Conservation (phyloP, 495 filamentous ascomycete genomes). For the Geopyxis carbonaria region DNA sequence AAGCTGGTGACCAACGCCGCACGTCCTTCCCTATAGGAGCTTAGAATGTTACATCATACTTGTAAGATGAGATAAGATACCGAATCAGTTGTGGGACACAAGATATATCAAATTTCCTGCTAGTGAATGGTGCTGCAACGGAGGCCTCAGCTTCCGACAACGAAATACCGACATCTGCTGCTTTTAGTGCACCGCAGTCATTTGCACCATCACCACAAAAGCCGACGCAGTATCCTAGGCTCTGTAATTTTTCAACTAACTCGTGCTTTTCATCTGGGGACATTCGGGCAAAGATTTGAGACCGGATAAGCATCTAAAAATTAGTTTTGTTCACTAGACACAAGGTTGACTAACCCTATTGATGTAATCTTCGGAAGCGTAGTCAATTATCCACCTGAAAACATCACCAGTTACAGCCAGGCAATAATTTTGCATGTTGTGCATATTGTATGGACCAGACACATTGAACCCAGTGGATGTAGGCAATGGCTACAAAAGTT, state of each 20-base stretch:
- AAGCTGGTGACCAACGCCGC: slow-evolving; percentile 94
- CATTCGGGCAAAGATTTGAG: slow-evolving; percentile 96
- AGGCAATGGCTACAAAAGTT: slow-evolving; percentile 45
- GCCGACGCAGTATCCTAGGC: slow-evolving; percentile 84
- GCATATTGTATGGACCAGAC: slow-evolving; percentile 68
- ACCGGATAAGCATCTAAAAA: slow-evolving; percentile 63
- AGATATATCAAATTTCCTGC: slow-evolving; percentile 84
- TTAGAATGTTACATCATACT: slow-evolving; percentile 8
- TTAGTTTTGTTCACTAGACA: neutral
- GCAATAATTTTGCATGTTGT: slow-evolving; percentile 64
- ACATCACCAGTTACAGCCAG: slow-evolving; percentile 82
- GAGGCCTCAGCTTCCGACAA: slow-evolving; percentile 95
- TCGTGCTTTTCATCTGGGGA: slow-evolving; percentile 99
- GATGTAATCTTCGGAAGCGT: slow-evolving; percentile 57
- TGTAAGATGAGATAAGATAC: slow-evolving; percentile 27
- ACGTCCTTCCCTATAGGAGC: slow-evolving; percentile 54
- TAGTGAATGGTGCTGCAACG: slow-evolving; percentile 94
- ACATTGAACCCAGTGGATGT: slow-evolving; percentile 52
- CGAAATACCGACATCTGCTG: slow-evolving; percentile 96
- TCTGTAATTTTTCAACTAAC: slow-evolving; percentile 89
- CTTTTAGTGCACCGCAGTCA: slow-evolving; percentile 93
- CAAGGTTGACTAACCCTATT: slow-evolving; percentile 36
- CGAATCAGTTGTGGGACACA: slow-evolving; percentile 89
- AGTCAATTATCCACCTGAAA: slow-evolving; percentile 93
- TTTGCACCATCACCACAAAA: slow-evolving; percentile 99